Evolutionary conservation across 257 asterid genomes (phyloP).

Genomic region (Thymus mandschuricus): DNA sequence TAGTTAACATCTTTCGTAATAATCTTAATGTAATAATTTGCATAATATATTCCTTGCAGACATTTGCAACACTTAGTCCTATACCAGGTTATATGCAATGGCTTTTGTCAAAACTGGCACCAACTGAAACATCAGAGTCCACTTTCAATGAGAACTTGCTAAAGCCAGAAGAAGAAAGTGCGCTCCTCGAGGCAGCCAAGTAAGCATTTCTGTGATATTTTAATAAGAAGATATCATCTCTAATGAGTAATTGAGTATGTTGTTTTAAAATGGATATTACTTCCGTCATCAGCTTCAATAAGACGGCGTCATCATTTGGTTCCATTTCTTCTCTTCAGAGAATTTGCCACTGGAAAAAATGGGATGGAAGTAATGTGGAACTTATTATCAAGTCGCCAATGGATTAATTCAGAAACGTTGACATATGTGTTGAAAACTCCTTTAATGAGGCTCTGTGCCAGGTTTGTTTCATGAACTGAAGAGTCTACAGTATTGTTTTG

Average conservation of each 20-base stretch:
- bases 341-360: conserved; percentile 48
- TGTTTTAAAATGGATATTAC: background rate
- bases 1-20: conserved; percentile 5
- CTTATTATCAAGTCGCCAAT: conserved; percentile 60
- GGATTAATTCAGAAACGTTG: conserved; percentile 65
- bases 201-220: conserved; percentile 41
- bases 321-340: conserved; percentile 49
- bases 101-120: conserved; percentile 79
- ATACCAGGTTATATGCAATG: conserved; percentile 92
- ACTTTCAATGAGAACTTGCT: conserved; percentile 79
- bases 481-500: background rate
- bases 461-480: conserved; percentile 48
- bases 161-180: conserved; percentile 75
- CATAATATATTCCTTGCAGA: conserved; percentile 55
- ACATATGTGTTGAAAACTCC: conserved; percentile 54
- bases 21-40: conserved; percentile 21
- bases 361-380: conserved; percentile 72
- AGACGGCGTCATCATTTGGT: conserved; percentile 30
- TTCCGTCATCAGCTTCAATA: conserved; percentile 16
- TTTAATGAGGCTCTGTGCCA: conserved; percentile 84
- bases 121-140: conserved; percentile 67
- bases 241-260: background rate
- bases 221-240: conserved; percentile 16
- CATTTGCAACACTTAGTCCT: conserved; percentile 98
- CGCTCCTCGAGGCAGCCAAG: conserved; percentile 66